These are phyloP conservation scores for Candida ponderosae DNA, from an alignment of 805 yeast genomes.

Conservation along the genomic window DNA sequence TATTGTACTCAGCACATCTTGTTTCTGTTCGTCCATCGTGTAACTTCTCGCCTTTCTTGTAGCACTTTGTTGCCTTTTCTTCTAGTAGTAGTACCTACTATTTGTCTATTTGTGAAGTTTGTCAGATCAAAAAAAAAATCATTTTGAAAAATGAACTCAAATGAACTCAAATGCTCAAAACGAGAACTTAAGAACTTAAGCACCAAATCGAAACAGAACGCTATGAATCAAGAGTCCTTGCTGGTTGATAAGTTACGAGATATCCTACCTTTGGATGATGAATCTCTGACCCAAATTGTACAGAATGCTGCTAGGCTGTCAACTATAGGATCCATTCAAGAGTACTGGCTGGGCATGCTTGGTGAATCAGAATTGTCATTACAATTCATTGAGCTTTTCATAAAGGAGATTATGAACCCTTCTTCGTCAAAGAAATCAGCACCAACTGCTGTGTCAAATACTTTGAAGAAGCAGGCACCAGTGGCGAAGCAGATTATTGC, in stretches of 20 bases:
- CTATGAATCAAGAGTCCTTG: too few species aligned
- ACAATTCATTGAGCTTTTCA: background rate
- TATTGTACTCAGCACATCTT: too few species aligned
- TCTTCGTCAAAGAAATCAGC: background rate
- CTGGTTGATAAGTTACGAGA: conserved; percentile 14
- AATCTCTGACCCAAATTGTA: conserved; percentile 45
- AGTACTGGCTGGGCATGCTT: conserved; percentile 45
- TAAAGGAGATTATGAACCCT: conserved; percentile 1
- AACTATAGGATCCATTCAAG: conserved; percentile 38
- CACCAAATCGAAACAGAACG: too few species aligned
- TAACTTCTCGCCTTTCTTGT: too few species aligned
- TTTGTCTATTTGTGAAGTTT: too few species aligned
- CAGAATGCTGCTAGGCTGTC: conserved; percentile 41
- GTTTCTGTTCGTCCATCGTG: too few species aligned
- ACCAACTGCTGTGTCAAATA: background rate
- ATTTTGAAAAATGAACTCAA: too few species aligned
- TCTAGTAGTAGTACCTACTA: too few species aligned
- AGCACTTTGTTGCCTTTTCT: too few species aligned
- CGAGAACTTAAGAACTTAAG: too few species aligned
- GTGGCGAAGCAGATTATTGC: background rate
- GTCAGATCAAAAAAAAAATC: too few species aligned
- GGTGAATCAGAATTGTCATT: conserved; percentile 35
- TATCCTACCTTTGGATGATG: conserved; percentile 52
- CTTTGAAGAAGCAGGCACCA: background rate
- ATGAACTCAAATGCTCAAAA: too few species aligned